Percentiles rank a stretch among this genome's conserved stretches.
Evolutionary conservation across 2,329 filamentous ascomycete species (phyloP).

Genomic region (Hirsutella minnesotensis): DNA sequence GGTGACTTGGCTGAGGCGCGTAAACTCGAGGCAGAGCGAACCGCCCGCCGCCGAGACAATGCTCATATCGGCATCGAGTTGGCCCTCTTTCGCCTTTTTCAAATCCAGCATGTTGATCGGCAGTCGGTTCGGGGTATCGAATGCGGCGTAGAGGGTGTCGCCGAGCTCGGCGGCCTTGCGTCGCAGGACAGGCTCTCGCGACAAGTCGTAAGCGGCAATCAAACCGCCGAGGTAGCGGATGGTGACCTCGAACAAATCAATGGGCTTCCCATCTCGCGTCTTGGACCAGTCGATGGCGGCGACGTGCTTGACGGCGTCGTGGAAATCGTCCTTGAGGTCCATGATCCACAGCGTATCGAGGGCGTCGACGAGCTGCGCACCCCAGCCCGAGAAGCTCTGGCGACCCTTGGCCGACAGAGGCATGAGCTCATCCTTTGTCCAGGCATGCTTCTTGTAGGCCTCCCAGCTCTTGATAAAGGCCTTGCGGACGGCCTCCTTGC

Average conservation of each 20-base stretch:
- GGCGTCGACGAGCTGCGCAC: slow-evolving; percentile 46
- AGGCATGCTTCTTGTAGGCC: slow-evolving; percentile 41
- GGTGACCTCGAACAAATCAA: slow-evolving; percentile 53
- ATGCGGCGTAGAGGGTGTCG: slow-evolving; percentile 38
- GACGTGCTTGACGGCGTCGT: slow-evolving; percentile 33
- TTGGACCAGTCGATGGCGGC: slow-evolving; percentile 43
- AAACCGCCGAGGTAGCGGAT: slow-evolving; percentile 43
- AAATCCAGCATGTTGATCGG: slow-evolving; percentile 36
- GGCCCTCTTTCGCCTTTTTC: slow-evolving; percentile 23
- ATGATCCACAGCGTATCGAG: slow-evolving; percentile 50
- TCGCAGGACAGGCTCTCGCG: slow-evolving; percentile 31
- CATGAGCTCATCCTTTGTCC: slow-evolving; percentile 43
- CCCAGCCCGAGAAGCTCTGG: slow-evolving; percentile 41
- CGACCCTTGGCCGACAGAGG: slow-evolving; percentile 34
- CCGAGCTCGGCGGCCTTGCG: slow-evolving; percentile 38
- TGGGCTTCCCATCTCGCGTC: slow-evolving; percentile 24
- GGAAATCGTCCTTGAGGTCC: slow-evolving; percentile 44
- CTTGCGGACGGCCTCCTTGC: slow-evolving; percentile 24
- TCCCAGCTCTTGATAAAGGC: slow-evolving; percentile 35
- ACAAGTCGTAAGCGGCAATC: slow-evolving; percentile 40
- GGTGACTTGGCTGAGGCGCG: slow-evolving; percentile 61
- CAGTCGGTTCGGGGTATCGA: slow-evolving; percentile 41
- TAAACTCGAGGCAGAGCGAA: slow-evolving; percentile 64
- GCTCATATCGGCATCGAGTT: slow-evolving; percentile 20
- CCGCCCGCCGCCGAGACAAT: slow-evolving; percentile 39